Conservation (phyloP, 169 alveolate species). For the Plasmodium vinckei region DNA sequence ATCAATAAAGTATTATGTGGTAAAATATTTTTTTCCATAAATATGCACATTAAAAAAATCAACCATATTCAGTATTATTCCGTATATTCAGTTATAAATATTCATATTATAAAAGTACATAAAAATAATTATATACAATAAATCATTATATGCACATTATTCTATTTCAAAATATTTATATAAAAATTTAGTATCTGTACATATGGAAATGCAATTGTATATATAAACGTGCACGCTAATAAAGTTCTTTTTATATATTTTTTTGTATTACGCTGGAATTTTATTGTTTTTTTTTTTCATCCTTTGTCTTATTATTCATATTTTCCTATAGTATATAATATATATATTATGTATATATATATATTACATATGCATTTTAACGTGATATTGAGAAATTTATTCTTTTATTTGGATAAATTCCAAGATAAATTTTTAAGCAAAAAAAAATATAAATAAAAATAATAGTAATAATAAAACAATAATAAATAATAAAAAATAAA, state of each 20-base stretch:
- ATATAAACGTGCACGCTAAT: neutral
- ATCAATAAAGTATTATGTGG: too few relatives aligned
- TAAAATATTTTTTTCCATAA: too few relatives aligned
- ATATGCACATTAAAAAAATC: neutral
- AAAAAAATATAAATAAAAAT: too few relatives aligned
- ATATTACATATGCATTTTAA: constrained; percentile 10
- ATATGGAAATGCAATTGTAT: neutral
- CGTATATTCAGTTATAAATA: constrained; percentile 9
- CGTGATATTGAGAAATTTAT: neutral
- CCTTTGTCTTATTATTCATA: constrained; percentile 64
- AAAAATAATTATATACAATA: neutral
- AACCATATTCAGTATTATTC: neutral
- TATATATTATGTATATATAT: neutral
- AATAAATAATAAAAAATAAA: too few relatives aligned
- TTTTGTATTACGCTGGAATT: constrained; percentile 33
- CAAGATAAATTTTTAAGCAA: neutral
- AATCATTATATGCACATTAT: neutral
- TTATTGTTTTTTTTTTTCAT: constrained; percentile 73
- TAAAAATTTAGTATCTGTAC: neutral
- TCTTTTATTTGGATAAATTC: constrained; percentile 1
- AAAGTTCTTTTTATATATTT: constrained; percentile 4
- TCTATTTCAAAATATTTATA: too few relatives aligned
- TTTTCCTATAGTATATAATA: constrained; percentile 19
- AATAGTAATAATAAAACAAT: too few relatives aligned
- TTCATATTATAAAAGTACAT: neutral